Base-by-base conservation (phyloP, 768 basidiomycete genomes). In the Chalciporus chontae region DNA sequence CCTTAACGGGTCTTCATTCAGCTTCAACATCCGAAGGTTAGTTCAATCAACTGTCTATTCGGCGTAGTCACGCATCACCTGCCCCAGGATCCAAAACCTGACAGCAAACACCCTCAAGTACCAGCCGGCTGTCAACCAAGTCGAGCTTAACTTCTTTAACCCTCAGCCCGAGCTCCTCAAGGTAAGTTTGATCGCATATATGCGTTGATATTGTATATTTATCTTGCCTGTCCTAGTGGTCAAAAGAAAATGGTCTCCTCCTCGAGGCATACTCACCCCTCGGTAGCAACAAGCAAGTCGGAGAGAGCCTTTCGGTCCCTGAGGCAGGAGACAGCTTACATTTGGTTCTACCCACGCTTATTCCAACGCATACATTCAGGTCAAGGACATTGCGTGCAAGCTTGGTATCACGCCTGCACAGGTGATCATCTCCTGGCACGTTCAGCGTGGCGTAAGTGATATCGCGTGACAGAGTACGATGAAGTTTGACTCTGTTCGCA, bases 211-310 rank as follows among this genome's bases (percentile, higher is more conserved):
- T 39, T 48, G 23, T 23, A 10, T 6, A 49, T 8, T 49, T 3
- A 51, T 14, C 14, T 36, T 36, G 45, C 45, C n/a, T 43, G 41
- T n/a, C 8, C 23, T 46, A 84, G 81, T 90, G 84, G 84, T 71
- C 85, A 2, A 81, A 81, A 63, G 79, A 82, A 40, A 77, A 85
- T 51, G 71, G 72, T n/a, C 58, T 90, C 18, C 72, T 89, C 13
- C 74, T 88, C 3, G 81, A 88, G 59, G 85, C 87, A 10, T 89
- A 87, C 69, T 90, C 87, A 11, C 87, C 87, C 2, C 74, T 90
- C 3, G 87, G 87, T 43, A 78, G 86, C 54, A 72, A 68, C 43
- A 71, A 76, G 39, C 77, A 77, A 57, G 85, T 87, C 7, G 72
- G 75, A 48, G 72, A 79, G 50, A 75, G 76, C 8, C 76, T 89